These are phyloP conservation scores for Diaporthe humulicola DNA, from an alignment of 2,329 filamentous ascomycete species.

Conservation along the genomic window DNA sequence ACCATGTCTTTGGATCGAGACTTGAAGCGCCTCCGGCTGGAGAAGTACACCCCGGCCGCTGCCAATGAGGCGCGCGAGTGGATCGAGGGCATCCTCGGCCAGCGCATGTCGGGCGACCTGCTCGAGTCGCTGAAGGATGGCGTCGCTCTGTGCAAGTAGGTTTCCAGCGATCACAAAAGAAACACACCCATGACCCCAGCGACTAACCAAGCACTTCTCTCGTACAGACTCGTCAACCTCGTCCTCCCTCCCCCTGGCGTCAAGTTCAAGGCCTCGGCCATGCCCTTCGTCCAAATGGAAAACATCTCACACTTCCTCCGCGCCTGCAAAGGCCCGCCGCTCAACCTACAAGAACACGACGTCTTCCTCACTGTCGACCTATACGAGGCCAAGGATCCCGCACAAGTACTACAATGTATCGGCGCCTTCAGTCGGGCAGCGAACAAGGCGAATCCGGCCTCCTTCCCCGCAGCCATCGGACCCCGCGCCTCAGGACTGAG, in stretches of 20 bases:
- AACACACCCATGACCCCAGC: background rate
- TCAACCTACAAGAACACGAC: conserved; percentile 93
- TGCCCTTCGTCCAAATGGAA: conserved; percentile 99
- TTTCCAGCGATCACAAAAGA: conserved; percentile 12
- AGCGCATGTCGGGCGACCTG: conserved; percentile 82
- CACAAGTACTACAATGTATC: conserved; percentile 94
- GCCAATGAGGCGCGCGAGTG: conserved; percentile 87
- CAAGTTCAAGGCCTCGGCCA: conserved; percentile 90
- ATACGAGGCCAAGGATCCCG: conserved; percentile 94
- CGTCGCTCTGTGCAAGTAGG: conserved; percentile 90
- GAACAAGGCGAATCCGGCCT: conserved; percentile 77
- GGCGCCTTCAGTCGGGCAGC: conserved; percentile 92
- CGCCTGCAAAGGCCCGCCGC: conserved; percentile 85
- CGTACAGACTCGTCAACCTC: conserved; percentile 81
- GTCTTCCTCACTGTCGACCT: conserved; percentile 97
- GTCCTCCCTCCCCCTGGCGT: conserved; percentile 81
- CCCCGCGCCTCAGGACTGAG: conserved; percentile 74
- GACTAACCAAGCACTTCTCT: conserved; percentile 21
- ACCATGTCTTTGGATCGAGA: conserved; percentile 95
- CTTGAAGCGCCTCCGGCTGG: conserved; percentile 91
- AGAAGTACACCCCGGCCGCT: conserved; percentile 91
- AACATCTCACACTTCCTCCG: conserved; percentile 97
- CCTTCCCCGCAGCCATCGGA: conserved; percentile 83
- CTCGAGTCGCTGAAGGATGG: conserved; percentile 92
- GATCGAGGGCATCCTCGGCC: conserved; percentile 86